Evolutionary conservation across 208 protist species (phyloP).

Genomic region (Acanthamoeba pearcei): DNA sequence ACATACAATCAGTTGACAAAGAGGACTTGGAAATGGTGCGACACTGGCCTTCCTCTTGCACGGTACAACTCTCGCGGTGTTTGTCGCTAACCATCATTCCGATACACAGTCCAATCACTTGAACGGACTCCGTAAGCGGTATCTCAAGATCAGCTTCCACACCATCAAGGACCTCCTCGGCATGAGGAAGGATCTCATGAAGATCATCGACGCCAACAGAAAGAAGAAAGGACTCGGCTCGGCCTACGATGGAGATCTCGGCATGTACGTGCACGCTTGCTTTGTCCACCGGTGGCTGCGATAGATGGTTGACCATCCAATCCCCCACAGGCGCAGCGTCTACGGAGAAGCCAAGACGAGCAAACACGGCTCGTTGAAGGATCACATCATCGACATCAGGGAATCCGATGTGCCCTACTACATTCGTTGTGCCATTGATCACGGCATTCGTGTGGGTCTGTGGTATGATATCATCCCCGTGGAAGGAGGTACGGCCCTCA

Average conservation of each 20-base stretch:
- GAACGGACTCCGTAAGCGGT: slow-evolving; percentile 93
- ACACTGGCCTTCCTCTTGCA: neutral
- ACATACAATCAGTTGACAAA: slow-evolving; percentile 93
- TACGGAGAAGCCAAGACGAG: slow-evolving; percentile 79
- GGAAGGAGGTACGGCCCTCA: slow-evolving; percentile 70
- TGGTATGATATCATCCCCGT: slow-evolving; percentile 96
- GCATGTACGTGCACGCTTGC: slow-evolving; percentile 15
- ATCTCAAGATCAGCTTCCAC: slow-evolving; percentile 96
- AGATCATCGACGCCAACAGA: slow-evolving; percentile 81
- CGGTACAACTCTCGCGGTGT: neutral
- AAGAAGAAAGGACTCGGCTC: slow-evolving; percentile 41
- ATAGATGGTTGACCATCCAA: neutral
- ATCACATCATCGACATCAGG: slow-evolving; percentile 97
- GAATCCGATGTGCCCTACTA: slow-evolving; percentile 99
- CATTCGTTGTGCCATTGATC: slow-evolving; percentile 98
- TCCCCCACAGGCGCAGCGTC: slow-evolving; percentile 82
- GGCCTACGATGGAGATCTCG: slow-evolving; percentile 61
- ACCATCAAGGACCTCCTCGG: slow-evolving; percentile 95
- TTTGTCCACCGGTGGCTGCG: neutral
- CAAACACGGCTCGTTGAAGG: slow-evolving; percentile 88
- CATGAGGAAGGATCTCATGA: slow-evolving; percentile 89
- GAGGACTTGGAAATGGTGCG: slow-evolving; percentile 96
- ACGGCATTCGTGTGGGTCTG: slow-evolving; percentile 93
- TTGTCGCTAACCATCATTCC: too few species aligned
- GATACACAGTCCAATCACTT: slow-evolving; percentile 95